Base-by-base conservation (phyloP, 179 eudicot species). In the Pouteria campechiana region DNA sequence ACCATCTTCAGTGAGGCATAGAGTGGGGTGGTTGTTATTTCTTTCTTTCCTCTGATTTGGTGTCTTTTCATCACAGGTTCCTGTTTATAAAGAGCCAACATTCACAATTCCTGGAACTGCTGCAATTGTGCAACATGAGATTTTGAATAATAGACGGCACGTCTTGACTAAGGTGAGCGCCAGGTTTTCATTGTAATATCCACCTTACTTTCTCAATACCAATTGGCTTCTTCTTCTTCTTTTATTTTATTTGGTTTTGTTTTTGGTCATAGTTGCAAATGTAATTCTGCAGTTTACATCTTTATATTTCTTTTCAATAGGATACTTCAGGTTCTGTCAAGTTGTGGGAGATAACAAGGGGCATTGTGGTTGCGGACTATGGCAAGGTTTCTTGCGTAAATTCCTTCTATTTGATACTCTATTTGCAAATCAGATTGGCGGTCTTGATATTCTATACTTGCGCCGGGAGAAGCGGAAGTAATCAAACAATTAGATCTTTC, bases 341-440 rank as follows among this genome's bases (percentile, higher is more conserved):
- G 74, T 65, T 92, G 46, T 92, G 99, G 99, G 99, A 92, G 67
- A 78, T 92, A 41, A 92, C 96, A 15, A 73, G 67, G 58, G 96
- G 99, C 7, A 32, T 67, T 36, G 94, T 92, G 42, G 49, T 81
- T 44, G 62, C 79, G 62, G 89, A 87, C 67, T 87, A 68, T 60
- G 96, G 94, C 47, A 58, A 83, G 99, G 99, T 92, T 47, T 61
- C 41, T 46, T 37, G 21, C 37, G 13, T 54, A 13, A 2, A 32
- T 41, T 3, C 32, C 14, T n/a, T 14, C 35, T 36, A 17, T 10
- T 37, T 37, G 37, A 6, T 38, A n/a, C 6, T 1, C 18, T 37
- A 7, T 9, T 22, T 20, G 16, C 4, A 37, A 27, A 3, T 32
- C 19, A 24, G 29, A 7, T 50, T 32, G n/a, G 9, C 17, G 16